phyloP scores from a whole-genome alignment of 139 green algal species.

The Chlamydomonas eustigma region DNA sequence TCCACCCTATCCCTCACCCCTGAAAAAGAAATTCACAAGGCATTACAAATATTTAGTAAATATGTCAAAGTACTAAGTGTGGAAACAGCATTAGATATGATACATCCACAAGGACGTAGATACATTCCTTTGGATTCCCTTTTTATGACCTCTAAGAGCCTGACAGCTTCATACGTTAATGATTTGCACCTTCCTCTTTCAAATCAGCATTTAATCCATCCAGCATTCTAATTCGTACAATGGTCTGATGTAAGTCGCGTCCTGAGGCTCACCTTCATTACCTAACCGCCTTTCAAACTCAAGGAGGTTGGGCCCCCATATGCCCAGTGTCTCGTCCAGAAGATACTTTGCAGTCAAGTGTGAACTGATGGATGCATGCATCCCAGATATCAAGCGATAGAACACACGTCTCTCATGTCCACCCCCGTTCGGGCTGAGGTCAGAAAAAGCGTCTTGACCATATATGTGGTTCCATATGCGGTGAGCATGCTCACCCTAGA shows the following conservation, averaged over 20 bases:
- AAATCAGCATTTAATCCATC: too few relatives aligned
- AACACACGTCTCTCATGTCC: constrained; percentile 70
- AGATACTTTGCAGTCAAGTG: constrained; percentile 82
- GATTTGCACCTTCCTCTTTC: too few relatives aligned
- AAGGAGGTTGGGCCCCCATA: constrained; percentile 72
- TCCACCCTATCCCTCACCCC: constrained; percentile 26
- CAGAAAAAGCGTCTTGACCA: constrained; percentile 76
- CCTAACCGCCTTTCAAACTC: constrained; percentile 70
- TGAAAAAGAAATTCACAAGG: too few relatives aligned
- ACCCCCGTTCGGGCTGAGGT: not conserved
- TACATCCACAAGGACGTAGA: too few relatives aligned
- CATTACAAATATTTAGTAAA: too few relatives aligned
- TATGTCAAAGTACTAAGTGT: too few relatives aligned
- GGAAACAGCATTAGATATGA: too few relatives aligned
- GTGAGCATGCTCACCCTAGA: constrained; percentile 74
- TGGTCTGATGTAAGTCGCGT: not conserved
- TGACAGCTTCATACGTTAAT: too few relatives aligned
- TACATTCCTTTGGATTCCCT: too few relatives aligned
- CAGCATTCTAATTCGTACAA: not conserved
- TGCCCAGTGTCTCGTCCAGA: constrained; percentile 47
- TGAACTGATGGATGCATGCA: constrained; percentile 90
- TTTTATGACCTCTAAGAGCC: too few relatives aligned
- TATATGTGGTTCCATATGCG: constrained; percentile 94
- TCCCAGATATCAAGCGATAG: constrained; percentile 83
- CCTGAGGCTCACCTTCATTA: constrained; percentile 24